A percentile compares a stretch with the other conserved stretches of the same genome.
These are phyloP conservation scores for Dactylellina parvicollis DNA, from an alignment of 2,329 filamentous ascomycete species.

Conservation along the genomic window DNA sequence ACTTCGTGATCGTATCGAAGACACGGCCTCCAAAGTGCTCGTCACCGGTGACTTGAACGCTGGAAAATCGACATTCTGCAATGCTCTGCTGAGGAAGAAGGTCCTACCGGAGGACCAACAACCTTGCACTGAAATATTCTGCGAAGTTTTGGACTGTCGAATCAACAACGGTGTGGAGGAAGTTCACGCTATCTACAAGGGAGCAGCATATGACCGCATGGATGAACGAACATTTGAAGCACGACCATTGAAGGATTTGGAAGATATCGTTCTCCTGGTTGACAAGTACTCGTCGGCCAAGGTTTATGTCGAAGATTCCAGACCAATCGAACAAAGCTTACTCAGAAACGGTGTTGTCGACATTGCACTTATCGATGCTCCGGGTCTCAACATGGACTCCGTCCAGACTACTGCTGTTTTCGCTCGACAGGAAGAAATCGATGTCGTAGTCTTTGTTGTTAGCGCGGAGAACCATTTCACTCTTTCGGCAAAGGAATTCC, in stretches of 20 bases:
- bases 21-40: slow-evolving; percentile 95
- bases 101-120: slow-evolving; percentile 96
- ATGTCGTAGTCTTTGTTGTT: slow-evolving; percentile 97
- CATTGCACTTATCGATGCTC: slow-evolving; percentile 95
- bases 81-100: slow-evolving; percentile 91
- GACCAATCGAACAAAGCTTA: slow-evolving; percentile 88
- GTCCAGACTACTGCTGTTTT: slow-evolving; percentile 98
- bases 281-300: slow-evolving; percentile 93
- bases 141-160: slow-evolving; percentile 90
- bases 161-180: slow-evolving; percentile 93
- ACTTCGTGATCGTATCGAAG: slow-evolving; percentile 91
- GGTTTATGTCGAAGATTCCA: slow-evolving; percentile 90
- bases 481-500: slow-evolving; percentile 96
- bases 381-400: slow-evolving; percentile 93
- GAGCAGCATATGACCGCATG: slow-evolving; percentile 80
- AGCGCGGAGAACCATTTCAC: slow-evolving; percentile 98
- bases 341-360: slow-evolving; percentile 98
- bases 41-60: slow-evolving; percentile 96
- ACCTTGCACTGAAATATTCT: slow-evolving; percentile 97
- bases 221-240: slow-evolving; percentile 96
- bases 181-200: slow-evolving; percentile 91
- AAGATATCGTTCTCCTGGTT: slow-evolving; percentile 90
- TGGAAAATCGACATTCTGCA: slow-evolving; percentile 98
- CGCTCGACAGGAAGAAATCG: slow-evolving; percentile 96
- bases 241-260: slow-evolving; percentile 78